Base-by-base conservation (phyloP, 2,329 filamentous ascomycete genomes). In the Xylariaceae sp. region DNA sequence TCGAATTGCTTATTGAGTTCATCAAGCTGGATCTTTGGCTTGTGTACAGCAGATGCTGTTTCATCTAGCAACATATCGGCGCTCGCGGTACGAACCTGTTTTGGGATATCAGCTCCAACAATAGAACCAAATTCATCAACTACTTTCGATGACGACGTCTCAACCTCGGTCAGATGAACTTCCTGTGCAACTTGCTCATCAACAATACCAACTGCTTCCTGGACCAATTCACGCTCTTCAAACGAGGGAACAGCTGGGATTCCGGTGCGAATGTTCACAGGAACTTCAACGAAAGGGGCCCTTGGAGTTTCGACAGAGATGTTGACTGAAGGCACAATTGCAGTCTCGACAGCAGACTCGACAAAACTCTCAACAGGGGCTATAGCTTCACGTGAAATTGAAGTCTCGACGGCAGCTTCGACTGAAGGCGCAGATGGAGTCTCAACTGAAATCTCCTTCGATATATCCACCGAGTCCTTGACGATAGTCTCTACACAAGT, bases 221-320 rank as follows among this genome's bases (percentile, higher is more conserved):
- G 56, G 57, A 17, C 58, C 55, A 15, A 66, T 61, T 17, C 13
- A 13, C 53, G 45, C 30, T 53, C 64, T 9, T 48, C 34, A 41
- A 41, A 10, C 7, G 11, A 13, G 11, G 37, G 9, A 10, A 10
- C 37, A 7, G 11, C 11, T 3, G 37, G 37, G 8, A 13, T 9
- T 41, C 8, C 37, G 9, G 11, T 13, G 11, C 4, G 9, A 41
- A 13, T 10, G 8, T 41, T 41, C 4, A 7, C 37, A 9, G 8
- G 2, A 9, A 41, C 9, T 13, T 41, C 37, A 13, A 41, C 37
- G 3, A 30, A 30, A 30, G 23, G 23, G 23, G 23, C 23, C 23
- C 23, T 41, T 13, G 11, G 37, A 41, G 37, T 9, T 8, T 41
- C 37, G 9, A 41, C 37, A 41, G 37, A 11, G 10, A 11, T 7